Percentiles rank a stretch among this genome's conserved stretches.
Evolutionary conservation across 2,329 filamentous ascomycete species (phyloP).

Genomic region (Cytospora mali): DNA sequence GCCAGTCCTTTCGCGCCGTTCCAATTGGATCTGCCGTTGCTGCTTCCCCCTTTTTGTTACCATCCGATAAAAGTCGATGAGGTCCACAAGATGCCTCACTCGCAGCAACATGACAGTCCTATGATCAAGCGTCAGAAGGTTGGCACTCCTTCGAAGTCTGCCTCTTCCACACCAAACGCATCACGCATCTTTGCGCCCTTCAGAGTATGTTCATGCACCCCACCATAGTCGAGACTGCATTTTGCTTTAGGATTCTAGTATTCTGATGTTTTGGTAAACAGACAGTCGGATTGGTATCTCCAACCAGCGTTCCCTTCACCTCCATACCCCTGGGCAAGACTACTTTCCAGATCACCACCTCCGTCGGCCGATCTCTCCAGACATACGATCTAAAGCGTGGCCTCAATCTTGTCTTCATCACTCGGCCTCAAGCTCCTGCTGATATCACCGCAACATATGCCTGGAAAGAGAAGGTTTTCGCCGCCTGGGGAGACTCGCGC

Average conservation of each 20-base stretch:
- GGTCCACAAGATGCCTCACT: constrained; percentile 54
- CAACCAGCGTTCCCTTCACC: constrained; percentile 87
- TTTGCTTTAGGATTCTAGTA: neutral
- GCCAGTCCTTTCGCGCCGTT: neutral
- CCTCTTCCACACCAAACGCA: constrained; percentile 47
- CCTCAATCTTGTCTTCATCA: constrained; percentile 91
- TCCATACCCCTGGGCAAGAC: constrained; percentile 87
- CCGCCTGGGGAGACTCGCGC: constrained; percentile 77
- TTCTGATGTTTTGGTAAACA: constrained; percentile 43
- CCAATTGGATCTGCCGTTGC: neutral
- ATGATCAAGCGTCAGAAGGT: constrained; percentile 78
- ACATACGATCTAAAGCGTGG: constrained; percentile 93
- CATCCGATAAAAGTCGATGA: neutral
- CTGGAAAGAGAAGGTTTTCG: constrained; percentile 84
- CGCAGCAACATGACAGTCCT: constrained; percentile 58
- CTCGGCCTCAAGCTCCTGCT: constrained; percentile 82
- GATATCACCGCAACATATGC: constrained; percentile 84
- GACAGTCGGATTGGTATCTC: constrained; percentile 92
- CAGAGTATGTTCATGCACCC: constrained; percentile 66
- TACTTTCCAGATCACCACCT: constrained; percentile 97
- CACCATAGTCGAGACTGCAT: constrained; percentile 10
- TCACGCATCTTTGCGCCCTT: constrained; percentile 93
- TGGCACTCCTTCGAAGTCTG: constrained; percentile 44
- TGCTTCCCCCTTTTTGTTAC: neutral
- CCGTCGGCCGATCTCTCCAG: constrained; percentile 84